Base-by-base conservation (phyloP, 1,284 basidiomycete species). In the Filobasidium uniguttulatum region DNA sequence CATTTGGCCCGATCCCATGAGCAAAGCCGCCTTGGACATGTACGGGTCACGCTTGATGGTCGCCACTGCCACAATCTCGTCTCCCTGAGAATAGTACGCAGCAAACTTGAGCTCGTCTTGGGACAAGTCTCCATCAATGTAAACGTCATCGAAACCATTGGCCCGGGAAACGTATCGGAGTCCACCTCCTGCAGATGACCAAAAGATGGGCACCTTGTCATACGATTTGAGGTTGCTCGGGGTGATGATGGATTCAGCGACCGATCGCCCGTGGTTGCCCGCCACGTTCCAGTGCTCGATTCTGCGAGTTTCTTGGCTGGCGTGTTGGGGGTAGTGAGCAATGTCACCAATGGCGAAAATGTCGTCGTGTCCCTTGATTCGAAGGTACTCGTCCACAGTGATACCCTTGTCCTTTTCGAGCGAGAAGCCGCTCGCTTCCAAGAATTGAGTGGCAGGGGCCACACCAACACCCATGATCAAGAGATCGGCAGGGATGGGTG, bases 311-410 rank as follows among this genome's bases (percentile, higher is more conserved):
- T 63, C 59, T 46, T 64, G 29, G 17, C 31, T 25, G 17, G 44
- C 38, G 26, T 70, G 68, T 59, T 84, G 80, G 3, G 84, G 82
- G 64, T 85, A 88, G 48, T 79, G 75, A 1, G 88, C 88, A 60
- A 94, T 90, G 69, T 94, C 89, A 44, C 88, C 90, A 52, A 93
- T 79, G 5, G 90, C 90, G 64, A 79, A 96, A 5, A 94, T 78
- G 58, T 80, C 70, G 10, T 74, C 60, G 55, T 77, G 63, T 60
- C 77, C 68, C 64, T 78, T 72, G 17, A 94, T 82, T 44, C 77
- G 74, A 46, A 94, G 69, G 57, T 77, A 79, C 61, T 85, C 78
- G 65, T 94, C 85, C 17, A 93, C 88, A 20, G 75, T 75, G 54
- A 96, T 73, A 28, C 83, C 82, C 17, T 85, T 85, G 59, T 88